A percentile compares a stretch with the other conserved stretches of the same genome.
These are phyloP conservation scores for Boletus huronensis DNA, from an alignment of 768 basidiomycete genomes.

Conservation along the genomic window DNA sequence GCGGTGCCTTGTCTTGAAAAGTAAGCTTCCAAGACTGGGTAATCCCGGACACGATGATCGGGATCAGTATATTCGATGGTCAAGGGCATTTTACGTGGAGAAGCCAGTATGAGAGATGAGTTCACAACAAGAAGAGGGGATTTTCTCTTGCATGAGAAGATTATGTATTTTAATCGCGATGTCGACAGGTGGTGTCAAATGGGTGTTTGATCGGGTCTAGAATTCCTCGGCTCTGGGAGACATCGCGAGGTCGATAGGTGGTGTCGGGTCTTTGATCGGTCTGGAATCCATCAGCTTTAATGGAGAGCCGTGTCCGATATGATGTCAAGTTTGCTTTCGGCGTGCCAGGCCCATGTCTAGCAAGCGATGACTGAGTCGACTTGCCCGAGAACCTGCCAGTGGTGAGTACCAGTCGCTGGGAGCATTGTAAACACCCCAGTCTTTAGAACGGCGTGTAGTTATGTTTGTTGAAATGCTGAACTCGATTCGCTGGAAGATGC, in stretches of 20 bases:
- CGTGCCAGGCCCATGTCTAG: neutral
- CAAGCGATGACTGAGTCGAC: neutral
- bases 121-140: neutral
- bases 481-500: neutral
- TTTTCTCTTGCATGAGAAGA: constrained; percentile 16
- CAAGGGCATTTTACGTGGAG: constrained; percentile 22
- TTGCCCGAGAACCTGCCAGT: neutral
- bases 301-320: neutral
- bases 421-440: no score
- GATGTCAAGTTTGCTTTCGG: neutral
- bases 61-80: constrained; percentile 3
- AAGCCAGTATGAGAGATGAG: constrained; percentile 9
- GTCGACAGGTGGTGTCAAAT: neutral
- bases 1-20: constrained; percentile 10
- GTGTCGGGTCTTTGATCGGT: constrained; percentile 3
- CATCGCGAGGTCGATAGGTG: constrained; percentile 6
- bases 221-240: constrained; percentile 14
- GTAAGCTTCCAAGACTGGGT: constrained; percentile 10
- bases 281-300: neutral
- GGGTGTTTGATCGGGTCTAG: constrained; percentile 11
- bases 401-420: no score
- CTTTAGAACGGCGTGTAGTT: neutral
- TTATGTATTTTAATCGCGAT: constrained; percentile 18
- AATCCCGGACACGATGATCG: constrained; percentile 11
- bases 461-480: neutral